These are phyloP conservation scores for Prunus fruticosa DNA, from an alignment of 306 rosid genomes.

Conservation along the genomic window DNA sequence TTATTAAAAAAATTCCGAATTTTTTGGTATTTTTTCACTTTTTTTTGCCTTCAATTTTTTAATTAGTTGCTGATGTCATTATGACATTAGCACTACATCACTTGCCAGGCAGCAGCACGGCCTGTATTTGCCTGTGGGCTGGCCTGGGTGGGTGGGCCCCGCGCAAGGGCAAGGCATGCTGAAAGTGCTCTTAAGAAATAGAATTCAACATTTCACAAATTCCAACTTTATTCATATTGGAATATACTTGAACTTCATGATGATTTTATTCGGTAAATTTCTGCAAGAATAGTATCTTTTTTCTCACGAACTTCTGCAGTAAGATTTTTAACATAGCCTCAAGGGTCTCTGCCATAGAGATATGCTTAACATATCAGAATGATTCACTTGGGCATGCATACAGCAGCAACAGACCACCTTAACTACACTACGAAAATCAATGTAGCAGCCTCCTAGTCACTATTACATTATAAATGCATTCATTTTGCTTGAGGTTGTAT, in stretches of 20 bases:
- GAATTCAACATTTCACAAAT: too few species aligned
- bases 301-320: not conserved
- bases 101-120: too few species aligned
- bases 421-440: not conserved
- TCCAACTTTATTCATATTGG: too few species aligned
- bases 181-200: too few species aligned
- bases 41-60: too few species aligned
- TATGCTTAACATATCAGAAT: not conserved
- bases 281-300: not conserved
- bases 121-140: too few species aligned
- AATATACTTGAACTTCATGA: not conserved
- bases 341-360: not conserved
- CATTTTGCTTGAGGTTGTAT: not conserved
- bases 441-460: not conserved
- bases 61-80: too few species aligned
- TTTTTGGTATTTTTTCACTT: too few species aligned
- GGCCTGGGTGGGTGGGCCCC: too few species aligned
- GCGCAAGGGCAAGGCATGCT: too few species aligned
- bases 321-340: not conserved
- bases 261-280: not conserved
- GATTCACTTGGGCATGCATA: not conserved
- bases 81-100: too few species aligned
- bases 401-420: not conserved
- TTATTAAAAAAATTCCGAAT: too few species aligned
- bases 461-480: not conserved